phyloP scores from a whole-genome alignment of 768 basidiomycete genomes.

The Multifurca ochricompacta region DNA sequence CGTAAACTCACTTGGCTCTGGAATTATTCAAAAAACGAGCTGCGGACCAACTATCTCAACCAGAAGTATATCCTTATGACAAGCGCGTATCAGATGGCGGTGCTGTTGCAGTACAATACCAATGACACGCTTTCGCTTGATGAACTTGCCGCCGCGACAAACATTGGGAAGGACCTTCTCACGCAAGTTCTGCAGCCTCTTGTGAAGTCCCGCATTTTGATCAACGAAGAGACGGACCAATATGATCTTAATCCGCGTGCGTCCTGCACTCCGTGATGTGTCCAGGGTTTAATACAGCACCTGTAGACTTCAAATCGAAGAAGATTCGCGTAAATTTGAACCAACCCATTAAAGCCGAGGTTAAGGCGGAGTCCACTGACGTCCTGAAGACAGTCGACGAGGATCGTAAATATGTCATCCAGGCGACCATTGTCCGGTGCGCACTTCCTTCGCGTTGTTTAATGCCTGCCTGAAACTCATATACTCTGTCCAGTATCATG shows the following conservation, averaged over 20 bases:
- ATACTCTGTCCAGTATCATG: constrained; percentile 61
- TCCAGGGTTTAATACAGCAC: background rate
- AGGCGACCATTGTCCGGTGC: constrained; percentile 87
- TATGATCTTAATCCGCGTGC: constrained; percentile 86
- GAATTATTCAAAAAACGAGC: constrained; percentile 97
- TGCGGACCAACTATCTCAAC: constrained; percentile 85
- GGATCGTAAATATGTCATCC: constrained; percentile 93
- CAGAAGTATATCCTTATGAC: constrained; percentile 97
- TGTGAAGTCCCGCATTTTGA: constrained; percentile 81
- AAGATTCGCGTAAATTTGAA: constrained; percentile 91
- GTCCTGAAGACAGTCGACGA: constrained; percentile 94
- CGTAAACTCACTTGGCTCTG: constrained; percentile 97
- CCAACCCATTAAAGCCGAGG: constrained; percentile 88
- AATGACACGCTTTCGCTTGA: constrained; percentile 78
- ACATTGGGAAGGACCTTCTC: constrained; percentile 72
- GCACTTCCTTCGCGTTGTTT: constrained; percentile 11
- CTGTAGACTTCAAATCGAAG: constrained; percentile 79
- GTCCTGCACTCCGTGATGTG: constrained; percentile 18
- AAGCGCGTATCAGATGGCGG: constrained; percentile 89
- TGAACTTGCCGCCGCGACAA: constrained; percentile 73
- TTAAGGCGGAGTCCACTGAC: constrained; percentile 83
- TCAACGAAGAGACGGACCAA: constrained; percentile 82
- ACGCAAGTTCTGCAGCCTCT: constrained; percentile 51
- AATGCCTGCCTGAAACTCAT: constrained; percentile 14
- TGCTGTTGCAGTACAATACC: constrained; percentile 91